Conservation (phyloP, 768 basidiomycete genomes). For the Leucocoprinus sp. region DNA sequence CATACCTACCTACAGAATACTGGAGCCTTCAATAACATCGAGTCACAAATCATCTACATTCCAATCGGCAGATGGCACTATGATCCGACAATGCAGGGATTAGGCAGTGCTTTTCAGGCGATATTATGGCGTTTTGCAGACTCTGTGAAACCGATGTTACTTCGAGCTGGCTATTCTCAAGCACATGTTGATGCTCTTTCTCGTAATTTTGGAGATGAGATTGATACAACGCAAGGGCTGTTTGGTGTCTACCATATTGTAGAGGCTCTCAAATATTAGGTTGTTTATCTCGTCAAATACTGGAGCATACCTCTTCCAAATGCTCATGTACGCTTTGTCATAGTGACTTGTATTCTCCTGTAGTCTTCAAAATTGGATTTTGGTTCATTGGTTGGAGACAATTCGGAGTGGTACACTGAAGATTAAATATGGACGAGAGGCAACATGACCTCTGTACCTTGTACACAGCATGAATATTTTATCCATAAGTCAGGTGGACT, state of each 20-base stretch:
- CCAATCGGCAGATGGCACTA: slow-evolving; percentile 52
- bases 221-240: slow-evolving; percentile 38
- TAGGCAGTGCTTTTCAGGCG: slow-evolving; percentile 36
- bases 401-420: too few species aligned
- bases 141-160: slow-evolving; percentile 41
- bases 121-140: slow-evolving; percentile 35
- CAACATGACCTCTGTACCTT: neutral
- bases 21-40: slow-evolving; percentile 34
- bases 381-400: too few species aligned
- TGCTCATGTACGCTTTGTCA: too few species aligned
- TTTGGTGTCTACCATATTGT: slow-evolving; percentile 42
- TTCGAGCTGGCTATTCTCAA: slow-evolving; percentile 28
- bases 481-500: neutral
- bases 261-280: slow-evolving; percentile 31
- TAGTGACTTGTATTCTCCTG: too few species aligned
- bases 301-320: too few species aligned
- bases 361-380: too few species aligned
- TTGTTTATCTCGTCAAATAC: too few species aligned
- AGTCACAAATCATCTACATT: slow-evolving; percentile 26
- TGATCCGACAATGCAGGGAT: slow-evolving; percentile 21
- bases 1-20: slow-evolving; percentile 27
- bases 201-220: slow-evolving; percentile 36
- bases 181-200: slow-evolving; percentile 32
- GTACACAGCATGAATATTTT: neutral
- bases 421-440: neutral